Evolutionary conservation across 345 rosid species (phyloP).

Genomic region (Microthlaspi erraticum): DNA sequence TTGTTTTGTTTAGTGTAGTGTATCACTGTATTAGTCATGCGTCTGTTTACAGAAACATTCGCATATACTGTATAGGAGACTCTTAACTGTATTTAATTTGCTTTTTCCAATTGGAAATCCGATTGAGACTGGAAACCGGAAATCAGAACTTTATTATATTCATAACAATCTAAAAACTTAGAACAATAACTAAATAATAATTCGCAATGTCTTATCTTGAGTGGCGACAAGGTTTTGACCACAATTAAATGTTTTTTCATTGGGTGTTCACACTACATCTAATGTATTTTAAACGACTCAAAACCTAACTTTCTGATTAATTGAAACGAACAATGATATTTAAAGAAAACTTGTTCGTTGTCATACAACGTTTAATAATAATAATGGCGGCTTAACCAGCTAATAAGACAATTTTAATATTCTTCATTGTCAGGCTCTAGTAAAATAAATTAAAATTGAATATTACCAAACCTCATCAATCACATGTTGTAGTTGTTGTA

Average conservation of each 20-base stretch:
- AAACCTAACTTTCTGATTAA: constrained; percentile 28
- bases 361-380: constrained; percentile 20
- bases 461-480: constrained; percentile 2
- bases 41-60: neutral
- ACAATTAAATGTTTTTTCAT: constrained; percentile 9
- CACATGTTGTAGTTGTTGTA: constrained; percentile 13
- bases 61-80: neutral
- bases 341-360: constrained; percentile 24
- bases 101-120: too few species aligned
- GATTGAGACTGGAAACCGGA: too few species aligned
- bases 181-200: neutral
- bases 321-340: constrained; percentile 16
- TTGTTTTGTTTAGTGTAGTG: neutral
- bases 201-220: constrained; percentile 17
- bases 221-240: constrained; percentile 33
- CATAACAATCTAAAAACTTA: neutral
- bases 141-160: too few species aligned
- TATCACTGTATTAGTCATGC: neutral
- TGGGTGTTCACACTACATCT: constrained; percentile 37
- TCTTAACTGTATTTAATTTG: neutral
- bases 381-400: constrained; percentile 34
- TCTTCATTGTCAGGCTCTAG: constrained; percentile 11
- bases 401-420: constrained; percentile 15
- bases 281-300: constrained; percentile 21
- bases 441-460: constrained; percentile 1